A percentile compares a stretch with the other conserved stretches of the same genome.
Conservation (phyloP, 2,329 filamentous ascomycete species). For the Pseudocercospora ulei region DNA sequence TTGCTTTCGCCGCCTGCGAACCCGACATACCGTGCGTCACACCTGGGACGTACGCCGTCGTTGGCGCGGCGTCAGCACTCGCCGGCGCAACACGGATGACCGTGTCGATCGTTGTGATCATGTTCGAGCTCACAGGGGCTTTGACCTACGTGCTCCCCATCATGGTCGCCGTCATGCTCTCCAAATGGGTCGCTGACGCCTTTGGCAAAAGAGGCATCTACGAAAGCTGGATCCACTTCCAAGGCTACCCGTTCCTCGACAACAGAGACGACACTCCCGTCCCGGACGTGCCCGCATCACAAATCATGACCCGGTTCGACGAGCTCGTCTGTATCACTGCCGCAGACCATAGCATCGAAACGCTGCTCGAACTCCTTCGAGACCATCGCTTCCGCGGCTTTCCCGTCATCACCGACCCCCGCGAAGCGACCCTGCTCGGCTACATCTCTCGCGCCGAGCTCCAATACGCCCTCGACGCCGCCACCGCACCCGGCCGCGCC, state of each 20-base stretch:
- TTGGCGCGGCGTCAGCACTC: slow-evolving; percentile 88
- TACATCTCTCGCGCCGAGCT: slow-evolving; percentile 93
- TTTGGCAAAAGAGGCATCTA: slow-evolving; percentile 91
- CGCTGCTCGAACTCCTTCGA: slow-evolving; percentile 59
- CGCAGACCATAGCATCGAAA: slow-evolving; percentile 68
- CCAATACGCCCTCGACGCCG: slow-evolving; percentile 63
- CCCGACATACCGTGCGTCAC: slow-evolving; percentile 82
- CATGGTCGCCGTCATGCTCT: slow-evolving; percentile 97
- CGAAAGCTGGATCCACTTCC: slow-evolving; percentile 94
- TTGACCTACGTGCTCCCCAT: slow-evolving; percentile 94
- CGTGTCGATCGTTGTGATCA: slow-evolving; percentile 96
- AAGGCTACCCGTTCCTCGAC: slow-evolving; percentile 90
- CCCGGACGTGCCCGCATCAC: slow-evolving; percentile 73
- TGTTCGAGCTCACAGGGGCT: slow-evolving; percentile 96
- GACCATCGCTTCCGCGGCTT: slow-evolving; percentile 79
- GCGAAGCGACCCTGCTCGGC: slow-evolving; percentile 69
- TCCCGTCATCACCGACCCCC: slow-evolving; percentile 71
- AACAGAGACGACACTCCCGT: slow-evolving; percentile 69
- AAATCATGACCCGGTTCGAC: slow-evolving; percentile 86
- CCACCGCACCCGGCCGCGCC: slow-evolving; percentile 46
- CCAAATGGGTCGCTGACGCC: slow-evolving; percentile 96
- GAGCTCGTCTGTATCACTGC: slow-evolving; percentile 81
- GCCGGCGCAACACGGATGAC: slow-evolving; percentile 93
- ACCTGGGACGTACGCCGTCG: slow-evolving; percentile 90
- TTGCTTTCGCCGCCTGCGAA: slow-evolving; percentile 68